Conservation (phyloP, 148 eudicot genomes). For the Dianthus caryophyllus region DNA sequence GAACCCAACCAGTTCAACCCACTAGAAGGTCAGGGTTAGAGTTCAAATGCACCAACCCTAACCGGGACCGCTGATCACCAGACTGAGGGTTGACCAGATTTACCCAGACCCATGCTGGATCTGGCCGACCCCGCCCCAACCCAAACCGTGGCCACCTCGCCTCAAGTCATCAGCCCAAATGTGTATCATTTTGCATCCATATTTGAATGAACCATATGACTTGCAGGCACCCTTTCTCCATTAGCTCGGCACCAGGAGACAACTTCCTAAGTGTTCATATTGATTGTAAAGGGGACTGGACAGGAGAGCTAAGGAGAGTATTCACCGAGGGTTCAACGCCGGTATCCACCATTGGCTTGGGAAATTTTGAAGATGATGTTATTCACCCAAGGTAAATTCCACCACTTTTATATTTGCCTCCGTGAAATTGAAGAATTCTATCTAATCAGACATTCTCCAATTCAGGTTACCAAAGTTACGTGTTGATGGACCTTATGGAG, state of each 20-base stretch:
- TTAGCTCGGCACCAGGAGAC: conserved; percentile 95
- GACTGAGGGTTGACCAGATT: no score
- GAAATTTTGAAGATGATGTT: conserved; percentile 42
- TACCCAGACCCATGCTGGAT: no score
- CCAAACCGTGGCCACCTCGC: no score
- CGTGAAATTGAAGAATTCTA: neutral
- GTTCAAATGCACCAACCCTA: no score
- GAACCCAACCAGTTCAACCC: no score
- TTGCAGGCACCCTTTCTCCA: conserved; percentile 95
- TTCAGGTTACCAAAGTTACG: conserved; percentile 72
- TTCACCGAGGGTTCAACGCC: conserved; percentile 52
- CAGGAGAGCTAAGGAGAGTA: conserved; percentile 66
- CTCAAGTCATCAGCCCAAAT: no score
- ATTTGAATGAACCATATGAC: no score
- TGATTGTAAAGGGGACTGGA: conserved; percentile 88
- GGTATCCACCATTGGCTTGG: conserved; percentile 60
- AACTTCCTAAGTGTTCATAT: conserved; percentile 83
- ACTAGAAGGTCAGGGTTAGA: no score
- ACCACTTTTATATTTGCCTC: neutral
- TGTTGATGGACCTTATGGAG: conserved; percentile 97
- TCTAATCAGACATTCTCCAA: neutral
- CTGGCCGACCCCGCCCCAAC: no score
- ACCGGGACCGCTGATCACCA: no score
- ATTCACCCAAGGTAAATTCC: conserved; percentile 54
- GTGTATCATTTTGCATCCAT: no score